These are phyloP conservation scores for Fimicolochytrium jonesii DNA, from an alignment of 192 early-diverging fungal species.

Conservation along the genomic window DNA sequence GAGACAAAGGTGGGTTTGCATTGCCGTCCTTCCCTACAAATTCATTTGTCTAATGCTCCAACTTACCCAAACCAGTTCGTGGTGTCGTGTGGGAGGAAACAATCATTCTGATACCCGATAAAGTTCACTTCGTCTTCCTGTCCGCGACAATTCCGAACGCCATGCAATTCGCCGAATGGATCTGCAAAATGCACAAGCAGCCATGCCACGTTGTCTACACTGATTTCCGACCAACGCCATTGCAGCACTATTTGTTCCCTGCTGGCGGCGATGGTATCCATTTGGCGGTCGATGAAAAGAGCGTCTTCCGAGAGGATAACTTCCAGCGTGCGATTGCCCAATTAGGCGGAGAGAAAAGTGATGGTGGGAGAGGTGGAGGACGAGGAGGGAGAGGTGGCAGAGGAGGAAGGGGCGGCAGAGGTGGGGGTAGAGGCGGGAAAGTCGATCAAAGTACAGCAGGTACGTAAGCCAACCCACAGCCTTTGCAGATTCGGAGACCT, in stretches of 20 bases:
- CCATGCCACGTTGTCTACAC: constrained; percentile 99
- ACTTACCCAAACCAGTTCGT: too few species aligned
- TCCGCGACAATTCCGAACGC: constrained; percentile 99
- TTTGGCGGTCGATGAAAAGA: constrained; percentile 94
- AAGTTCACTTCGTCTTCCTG: constrained; percentile 89
- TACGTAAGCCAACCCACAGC: too few species aligned
- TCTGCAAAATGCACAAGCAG: constrained; percentile 89
- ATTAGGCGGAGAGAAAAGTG: constrained; percentile 61
- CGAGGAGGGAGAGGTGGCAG: constrained; percentile 46
- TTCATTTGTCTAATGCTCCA: too few species aligned
- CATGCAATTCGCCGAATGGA: constrained; percentile 99
- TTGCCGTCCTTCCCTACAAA: too few species aligned
- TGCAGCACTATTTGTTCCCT: constrained; percentile 97
- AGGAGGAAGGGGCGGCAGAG: constrained; percentile 48
- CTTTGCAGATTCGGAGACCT: too few species aligned
- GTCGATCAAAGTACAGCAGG: constrained; percentile 40
- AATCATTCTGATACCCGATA: constrained; percentile 88
- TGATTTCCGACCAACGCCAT: constrained; percentile 91
- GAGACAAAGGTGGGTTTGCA: constrained; percentile 69
- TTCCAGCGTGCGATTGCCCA: constrained; percentile 85
- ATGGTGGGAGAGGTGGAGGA: constrained; percentile 48
- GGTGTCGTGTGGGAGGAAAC: constrained; percentile 99
- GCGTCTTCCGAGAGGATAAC: constrained; percentile 90
- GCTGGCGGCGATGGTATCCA: constrained; percentile 89
- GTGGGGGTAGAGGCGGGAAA: constrained; percentile 36